These are phyloP conservation scores for Acacia crassicarpa DNA, from an alignment of 306 rosid species.

Conservation along the genomic window DNA sequence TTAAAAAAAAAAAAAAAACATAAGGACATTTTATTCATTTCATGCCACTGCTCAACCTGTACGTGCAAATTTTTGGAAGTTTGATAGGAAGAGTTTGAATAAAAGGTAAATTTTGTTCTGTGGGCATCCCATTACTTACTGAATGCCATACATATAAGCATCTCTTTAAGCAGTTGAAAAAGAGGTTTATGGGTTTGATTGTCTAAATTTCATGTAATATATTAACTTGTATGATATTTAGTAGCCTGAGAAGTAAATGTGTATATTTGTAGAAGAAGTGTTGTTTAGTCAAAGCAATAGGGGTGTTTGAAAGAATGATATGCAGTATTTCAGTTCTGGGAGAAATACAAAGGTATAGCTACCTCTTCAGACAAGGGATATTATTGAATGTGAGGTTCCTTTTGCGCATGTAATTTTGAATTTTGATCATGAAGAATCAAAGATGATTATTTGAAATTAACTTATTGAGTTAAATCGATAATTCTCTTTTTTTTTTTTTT, in stretches of 20 bases:
- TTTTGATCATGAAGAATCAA: background rate
- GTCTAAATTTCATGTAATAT: background rate
- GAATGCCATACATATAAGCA: conserved; percentile 10
- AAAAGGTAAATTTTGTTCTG: conserved; percentile 20
- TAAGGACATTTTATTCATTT: conserved; percentile 16
- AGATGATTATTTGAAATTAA: background rate
- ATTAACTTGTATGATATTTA: background rate
- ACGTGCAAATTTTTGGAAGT: conserved; percentile 10
- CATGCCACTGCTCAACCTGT: conserved; percentile 7
- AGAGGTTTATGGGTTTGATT: background rate
- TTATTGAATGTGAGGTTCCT: background rate
- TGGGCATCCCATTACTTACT: conserved; percentile 3
- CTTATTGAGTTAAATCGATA: too few relatives aligned
- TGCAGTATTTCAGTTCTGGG: background rate
- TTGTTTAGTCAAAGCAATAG: background rate
- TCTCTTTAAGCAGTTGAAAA: background rate
- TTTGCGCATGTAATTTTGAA: background rate
- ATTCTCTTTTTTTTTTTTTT: too few relatives aligned
- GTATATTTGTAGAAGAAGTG: background rate
- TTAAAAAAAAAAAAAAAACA: conserved; percentile 21
- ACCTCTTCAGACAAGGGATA: too few relatives aligned
- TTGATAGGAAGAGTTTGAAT: conserved; percentile 14
- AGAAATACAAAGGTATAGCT: background rate
- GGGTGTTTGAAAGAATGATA: background rate
- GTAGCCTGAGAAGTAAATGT: background rate